Percentiles rank a stretch among this genome's conserved stretches.
These are phyloP conservation scores for Exidia glandulosa DNA, from an alignment of 768 basidiomycete genomes.

Conservation along the genomic window DNA sequence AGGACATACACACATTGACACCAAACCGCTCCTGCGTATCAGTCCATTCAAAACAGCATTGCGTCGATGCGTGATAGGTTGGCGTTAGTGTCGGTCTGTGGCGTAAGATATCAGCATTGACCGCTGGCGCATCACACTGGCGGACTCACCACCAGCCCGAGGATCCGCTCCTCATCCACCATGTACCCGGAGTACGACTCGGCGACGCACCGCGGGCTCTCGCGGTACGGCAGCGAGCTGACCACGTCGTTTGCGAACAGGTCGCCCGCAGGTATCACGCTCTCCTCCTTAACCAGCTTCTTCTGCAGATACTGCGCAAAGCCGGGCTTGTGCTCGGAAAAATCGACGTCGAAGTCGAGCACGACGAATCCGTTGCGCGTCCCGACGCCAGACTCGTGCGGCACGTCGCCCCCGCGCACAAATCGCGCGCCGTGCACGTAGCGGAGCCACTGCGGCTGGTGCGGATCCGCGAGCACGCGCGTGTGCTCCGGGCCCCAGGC, in stretches of 20 bases:
- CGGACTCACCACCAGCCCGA: constrained; percentile 31
- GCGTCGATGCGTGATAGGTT: not conserved
- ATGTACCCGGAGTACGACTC: constrained; percentile 28
- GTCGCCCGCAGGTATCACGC: constrained; percentile 4
- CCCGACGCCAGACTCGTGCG: not conserved
- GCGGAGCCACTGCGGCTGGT: constrained; percentile 30
- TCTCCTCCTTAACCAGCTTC: not conserved
- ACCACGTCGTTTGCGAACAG: constrained; percentile 18
- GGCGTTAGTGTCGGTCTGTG: not conserved
- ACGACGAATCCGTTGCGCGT: constrained; percentile 10
- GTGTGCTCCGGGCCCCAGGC: constrained; percentile 29
- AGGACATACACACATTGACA: not conserved
- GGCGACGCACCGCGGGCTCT: constrained; percentile 13
- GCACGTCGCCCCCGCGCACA: constrained; percentile 10
- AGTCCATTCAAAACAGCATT: not conserved
- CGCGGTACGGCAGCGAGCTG: constrained; percentile 22
- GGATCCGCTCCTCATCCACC: constrained; percentile 31
- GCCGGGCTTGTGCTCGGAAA: not conserved
- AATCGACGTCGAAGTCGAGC: constrained; percentile 23
- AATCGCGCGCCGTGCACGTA: constrained; percentile 34
- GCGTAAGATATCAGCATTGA: too few relatives aligned
- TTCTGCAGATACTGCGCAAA: not conserved
- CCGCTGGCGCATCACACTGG: not conserved
- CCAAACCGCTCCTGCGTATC: not conserved
- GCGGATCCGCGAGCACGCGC: constrained; percentile 19